These are phyloP conservation scores for Neofusicoccum sp. DNA, from an alignment of 2,329 filamentous ascomycete genomes.

Conservation along the genomic window DNA sequence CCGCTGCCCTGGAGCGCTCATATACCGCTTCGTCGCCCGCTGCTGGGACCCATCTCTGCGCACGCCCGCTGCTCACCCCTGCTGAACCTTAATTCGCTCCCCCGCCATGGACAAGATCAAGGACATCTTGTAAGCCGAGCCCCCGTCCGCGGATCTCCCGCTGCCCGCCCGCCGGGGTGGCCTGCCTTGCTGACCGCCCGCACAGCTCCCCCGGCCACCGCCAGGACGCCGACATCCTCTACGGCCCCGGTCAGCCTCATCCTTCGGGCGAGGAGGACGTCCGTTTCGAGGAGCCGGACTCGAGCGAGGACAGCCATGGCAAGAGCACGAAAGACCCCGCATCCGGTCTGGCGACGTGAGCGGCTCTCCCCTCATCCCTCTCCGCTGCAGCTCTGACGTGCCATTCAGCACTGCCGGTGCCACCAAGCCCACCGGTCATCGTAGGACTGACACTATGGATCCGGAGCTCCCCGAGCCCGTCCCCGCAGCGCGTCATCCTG, in stretches of 20 bases:
- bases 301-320: slow-evolving; percentile 28
- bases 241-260: slow-evolving; percentile 18
- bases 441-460: neutral
- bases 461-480: neutral
- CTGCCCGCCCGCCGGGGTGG: neutral
- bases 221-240: slow-evolving; percentile 38
- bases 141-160: neutral
- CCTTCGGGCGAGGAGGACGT: neutral
- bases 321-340: neutral
- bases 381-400: neutral
- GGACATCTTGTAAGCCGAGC: slow-evolving; percentile 39
- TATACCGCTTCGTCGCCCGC: neutral
- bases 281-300: too few relatives aligned
- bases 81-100: neutral
- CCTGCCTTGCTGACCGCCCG: neutral
- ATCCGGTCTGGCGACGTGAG: neutral
- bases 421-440: neutral
- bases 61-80: neutral
- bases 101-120: slow-evolving; percentile 46
- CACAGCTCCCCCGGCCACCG: slow-evolving; percentile 28
- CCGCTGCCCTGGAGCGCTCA: neutral
- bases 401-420: neutral
- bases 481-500: neutral
- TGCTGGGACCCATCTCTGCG: neutral
- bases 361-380: neutral